These are phyloP conservation scores for Rhizopus sp. DNA, from an alignment of 371 early-diverging fungal genomes.

Conservation along the genomic window DNA sequence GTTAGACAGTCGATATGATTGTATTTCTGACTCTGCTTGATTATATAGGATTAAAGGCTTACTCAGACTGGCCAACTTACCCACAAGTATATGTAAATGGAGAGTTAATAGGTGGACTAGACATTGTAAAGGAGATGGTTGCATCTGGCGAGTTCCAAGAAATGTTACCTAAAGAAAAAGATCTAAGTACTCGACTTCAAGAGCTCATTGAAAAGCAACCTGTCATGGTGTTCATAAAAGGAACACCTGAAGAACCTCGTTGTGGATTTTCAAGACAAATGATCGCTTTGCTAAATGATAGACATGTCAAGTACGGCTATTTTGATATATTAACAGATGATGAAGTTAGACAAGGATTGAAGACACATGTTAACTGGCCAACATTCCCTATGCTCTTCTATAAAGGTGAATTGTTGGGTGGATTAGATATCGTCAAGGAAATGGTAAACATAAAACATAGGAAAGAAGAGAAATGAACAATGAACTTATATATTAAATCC, in stretches of 20 bases:
- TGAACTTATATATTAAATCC: not conserved
- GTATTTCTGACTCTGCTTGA: not conserved
- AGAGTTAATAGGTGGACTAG: constrained; percentile 89
- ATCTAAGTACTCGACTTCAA: constrained; percentile 70
- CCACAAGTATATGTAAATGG: constrained; percentile 90
- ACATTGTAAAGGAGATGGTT: constrained; percentile 86
- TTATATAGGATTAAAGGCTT: constrained; percentile 70
- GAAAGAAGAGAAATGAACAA: not conserved
- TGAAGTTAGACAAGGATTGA: constrained; percentile 78
- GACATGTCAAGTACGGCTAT: constrained; percentile 71
- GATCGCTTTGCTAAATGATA: constrained; percentile 69
- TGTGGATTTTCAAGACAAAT: constrained; percentile 90
- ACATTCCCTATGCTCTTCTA: constrained; percentile 79
- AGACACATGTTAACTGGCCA: constrained; percentile 60
- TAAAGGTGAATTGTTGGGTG: constrained; percentile 92
- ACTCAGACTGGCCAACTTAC: constrained; percentile 91
- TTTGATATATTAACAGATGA: constrained; percentile 91
- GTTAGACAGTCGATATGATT: not conserved
- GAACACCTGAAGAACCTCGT: constrained; percentile 79
- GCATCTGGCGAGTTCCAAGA: constrained; percentile 78
- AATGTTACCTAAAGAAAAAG: constrained; percentile 64
- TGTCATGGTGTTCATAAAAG: constrained; percentile 96
- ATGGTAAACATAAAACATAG: constrained; percentile 56
- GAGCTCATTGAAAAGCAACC: constrained; percentile 67
- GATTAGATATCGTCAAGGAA: constrained; percentile 91